Evolutionary conservation across 2,329 filamentous ascomycete genomes (phyloP).

Genomic region (Stagonosporopsis tanaceti): DNA sequence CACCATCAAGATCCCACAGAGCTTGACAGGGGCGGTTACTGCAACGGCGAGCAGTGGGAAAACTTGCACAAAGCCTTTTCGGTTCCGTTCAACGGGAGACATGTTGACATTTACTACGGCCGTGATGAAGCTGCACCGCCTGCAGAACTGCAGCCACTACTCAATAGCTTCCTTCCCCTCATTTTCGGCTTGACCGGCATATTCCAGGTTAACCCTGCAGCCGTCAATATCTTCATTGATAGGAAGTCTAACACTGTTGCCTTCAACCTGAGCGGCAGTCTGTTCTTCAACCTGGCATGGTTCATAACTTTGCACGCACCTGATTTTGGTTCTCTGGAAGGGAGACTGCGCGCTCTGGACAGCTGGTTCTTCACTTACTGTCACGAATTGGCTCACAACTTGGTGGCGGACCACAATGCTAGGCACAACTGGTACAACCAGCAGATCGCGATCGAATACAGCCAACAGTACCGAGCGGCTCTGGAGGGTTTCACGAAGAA

Average conservation of each 20-base stretch:
- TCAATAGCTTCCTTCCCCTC: slow-evolving; percentile 43
- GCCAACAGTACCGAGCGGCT: slow-evolving; percentile 40
- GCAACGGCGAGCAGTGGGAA: slow-evolving; percentile 49
- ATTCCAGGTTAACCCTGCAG: slow-evolving; percentile 73
- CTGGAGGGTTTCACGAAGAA: slow-evolving; percentile 36
- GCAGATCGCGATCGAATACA: slow-evolving; percentile 50
- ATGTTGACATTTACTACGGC: slow-evolving; percentile 49
- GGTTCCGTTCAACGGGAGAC: slow-evolving; percentile 43
- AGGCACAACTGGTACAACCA: slow-evolving; percentile 50
- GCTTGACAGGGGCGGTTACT: slow-evolving; percentile 49
- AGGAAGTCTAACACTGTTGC: slow-evolving; percentile 81
- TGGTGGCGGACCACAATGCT: slow-evolving; percentile 73
- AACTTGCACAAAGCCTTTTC: slow-evolving; percentile 49
- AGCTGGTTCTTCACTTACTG: slow-evolving; percentile 96
- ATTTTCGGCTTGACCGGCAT: slow-evolving; percentile 46
- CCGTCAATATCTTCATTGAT: slow-evolving; percentile 89
- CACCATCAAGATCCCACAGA: slow-evolving; percentile 49
- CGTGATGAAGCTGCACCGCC: slow-evolving; percentile 38
- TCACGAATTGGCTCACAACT: slow-evolving; percentile 94
- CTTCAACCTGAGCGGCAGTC: slow-evolving; percentile 85
- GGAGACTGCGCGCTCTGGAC: slow-evolving; percentile 62
- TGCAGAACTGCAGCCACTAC: slow-evolving; percentile 36
- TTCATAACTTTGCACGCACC: slow-evolving; percentile 76
- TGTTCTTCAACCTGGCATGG: slow-evolving; percentile 94
- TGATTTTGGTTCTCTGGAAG: slow-evolving; percentile 35